These are phyloP conservation scores for Wallacemonas collosoma DNA, from an alignment of 208 protist species.

Conservation along the genomic window DNA sequence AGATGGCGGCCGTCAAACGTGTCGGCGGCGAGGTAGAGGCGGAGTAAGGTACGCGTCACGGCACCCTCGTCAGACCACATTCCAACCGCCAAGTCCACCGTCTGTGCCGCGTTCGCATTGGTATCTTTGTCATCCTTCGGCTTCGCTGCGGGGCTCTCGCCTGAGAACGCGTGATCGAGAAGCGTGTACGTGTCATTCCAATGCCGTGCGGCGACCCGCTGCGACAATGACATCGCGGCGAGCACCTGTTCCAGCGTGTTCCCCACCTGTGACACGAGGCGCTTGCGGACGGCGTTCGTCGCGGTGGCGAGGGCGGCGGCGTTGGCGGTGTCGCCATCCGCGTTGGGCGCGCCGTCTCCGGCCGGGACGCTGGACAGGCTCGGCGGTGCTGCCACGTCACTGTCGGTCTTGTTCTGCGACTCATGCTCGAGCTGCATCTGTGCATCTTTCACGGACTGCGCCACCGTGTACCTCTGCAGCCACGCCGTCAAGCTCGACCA, in stretches of 20 bases:
- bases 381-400: not conserved
- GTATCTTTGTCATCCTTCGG: not conserved
- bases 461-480: slow-evolving; percentile 39
- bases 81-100: slow-evolving; percentile 12
- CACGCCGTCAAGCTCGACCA: slow-evolving; percentile 50
- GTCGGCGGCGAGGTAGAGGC: slow-evolving; percentile 72
- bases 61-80: slow-evolving; percentile 63
- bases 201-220: slow-evolving; percentile 29
- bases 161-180: not conserved
- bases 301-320: slow-evolving; percentile 6
- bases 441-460: slow-evolving; percentile 21
- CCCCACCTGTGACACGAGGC: slow-evolving; percentile 60
- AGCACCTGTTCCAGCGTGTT: slow-evolving; percentile 67
- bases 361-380: no score
- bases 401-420: not conserved
- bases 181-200: slow-evolving; percentile 25
- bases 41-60: slow-evolving; percentile 68
- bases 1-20: slow-evolving; percentile 45
- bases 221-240: slow-evolving; percentile 39
- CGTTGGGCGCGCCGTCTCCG: not conserved
- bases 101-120: not conserved
- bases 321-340: not conserved
- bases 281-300: slow-evolving; percentile 24
- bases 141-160: no score
- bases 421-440: slow-evolving; percentile 10